Evolutionary conservation across 106 monocot species (phyloP).

Genomic region (Cymbidium sinense): DNA sequence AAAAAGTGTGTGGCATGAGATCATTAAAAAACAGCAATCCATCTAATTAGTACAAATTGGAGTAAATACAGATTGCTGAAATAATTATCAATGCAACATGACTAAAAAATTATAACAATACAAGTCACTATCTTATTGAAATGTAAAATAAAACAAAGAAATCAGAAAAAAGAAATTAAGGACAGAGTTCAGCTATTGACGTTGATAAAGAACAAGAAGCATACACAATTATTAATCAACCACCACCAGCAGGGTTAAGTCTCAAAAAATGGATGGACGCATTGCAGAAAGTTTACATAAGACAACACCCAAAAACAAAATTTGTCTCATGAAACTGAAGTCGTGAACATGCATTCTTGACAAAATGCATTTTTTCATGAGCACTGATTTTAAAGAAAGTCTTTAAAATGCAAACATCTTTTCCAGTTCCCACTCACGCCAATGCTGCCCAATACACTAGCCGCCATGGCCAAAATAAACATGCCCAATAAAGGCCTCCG

Average conservation of each 20-base stretch:
- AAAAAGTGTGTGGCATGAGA: too few relatives aligned
- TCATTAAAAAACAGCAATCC: too few relatives aligned
- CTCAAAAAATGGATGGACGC: background rate
- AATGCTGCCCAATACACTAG: background rate
- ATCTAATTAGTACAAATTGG: too few relatives aligned
- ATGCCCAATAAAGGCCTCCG: background rate
- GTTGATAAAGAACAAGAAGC: background rate
- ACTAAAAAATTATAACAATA: too few relatives aligned
- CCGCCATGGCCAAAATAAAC: background rate
- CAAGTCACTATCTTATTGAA: too few relatives aligned
- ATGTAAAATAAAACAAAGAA: too few relatives aligned
- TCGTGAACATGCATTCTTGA: background rate
- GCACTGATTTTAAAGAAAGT: background rate
- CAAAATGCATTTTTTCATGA: background rate
- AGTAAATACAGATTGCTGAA: too few relatives aligned
- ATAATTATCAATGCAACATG: too few relatives aligned
- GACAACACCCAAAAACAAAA: background rate
- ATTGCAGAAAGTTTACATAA: background rate
- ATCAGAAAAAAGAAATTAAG: background rate
- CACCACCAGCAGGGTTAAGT: background rate
- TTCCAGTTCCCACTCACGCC: background rate
- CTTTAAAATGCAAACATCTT: background rate
- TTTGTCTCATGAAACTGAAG: background rate
- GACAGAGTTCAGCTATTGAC: background rate
- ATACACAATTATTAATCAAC: background rate